Conservation (phyloP, 148 eudicot genomes). For the Fagopyrum tataricum region DNA sequence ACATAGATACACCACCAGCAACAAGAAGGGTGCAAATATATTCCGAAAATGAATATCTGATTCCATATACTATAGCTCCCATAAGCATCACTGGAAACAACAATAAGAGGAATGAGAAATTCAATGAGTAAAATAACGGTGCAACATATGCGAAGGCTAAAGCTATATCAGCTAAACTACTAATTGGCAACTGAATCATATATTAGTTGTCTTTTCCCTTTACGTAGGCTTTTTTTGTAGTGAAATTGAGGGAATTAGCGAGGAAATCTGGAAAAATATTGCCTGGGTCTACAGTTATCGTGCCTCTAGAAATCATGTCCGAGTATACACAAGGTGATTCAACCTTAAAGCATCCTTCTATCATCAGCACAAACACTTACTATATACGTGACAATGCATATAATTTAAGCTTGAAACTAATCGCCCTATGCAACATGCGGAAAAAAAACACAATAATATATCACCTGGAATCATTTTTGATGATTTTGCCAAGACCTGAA, state of each 20-base stretch:
- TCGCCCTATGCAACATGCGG: background rate
- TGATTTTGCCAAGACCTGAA: conserved; percentile 90
- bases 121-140: background rate
- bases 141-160: background rate
- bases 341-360: background rate
- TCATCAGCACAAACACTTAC: background rate
- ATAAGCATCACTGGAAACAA: conserved; percentile 72
- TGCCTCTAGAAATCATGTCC: background rate
- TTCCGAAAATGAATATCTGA: conserved; percentile 70
- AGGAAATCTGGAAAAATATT: background rate
- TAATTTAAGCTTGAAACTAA: background rate
- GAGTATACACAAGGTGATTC: background rate
- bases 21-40: conserved; percentile 75
- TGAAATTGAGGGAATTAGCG: background rate
- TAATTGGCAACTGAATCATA: background rate
- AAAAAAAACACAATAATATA: background rate
- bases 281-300: background rate
- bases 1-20: conserved; percentile 84
- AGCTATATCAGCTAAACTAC: background rate
- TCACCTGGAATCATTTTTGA: conserved; percentile 96
- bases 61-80: conserved; percentile 73
- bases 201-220: background rate
- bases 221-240: background rate
- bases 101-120: background rate
- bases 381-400: background rate